Evolutionary conservation across 768 basidiomycete genomes (phyloP).

Genomic region (Rhodotorula babjevae): DNA sequence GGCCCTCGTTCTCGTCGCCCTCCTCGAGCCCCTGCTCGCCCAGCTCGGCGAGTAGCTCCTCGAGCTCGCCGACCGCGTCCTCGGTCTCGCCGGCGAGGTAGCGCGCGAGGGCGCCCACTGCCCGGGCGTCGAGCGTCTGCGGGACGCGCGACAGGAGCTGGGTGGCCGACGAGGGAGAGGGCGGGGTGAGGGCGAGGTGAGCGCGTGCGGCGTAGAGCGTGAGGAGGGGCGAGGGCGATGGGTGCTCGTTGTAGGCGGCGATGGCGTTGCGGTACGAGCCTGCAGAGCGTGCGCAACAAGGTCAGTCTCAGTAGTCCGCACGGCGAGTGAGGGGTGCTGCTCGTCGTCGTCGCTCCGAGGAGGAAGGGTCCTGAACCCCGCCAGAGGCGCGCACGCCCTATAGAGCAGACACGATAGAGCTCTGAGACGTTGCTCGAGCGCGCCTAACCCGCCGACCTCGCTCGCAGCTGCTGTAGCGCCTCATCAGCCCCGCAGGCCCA

Average conservation of each 20-base stretch:
- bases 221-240: constrained; percentile 21
- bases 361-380: neutral
- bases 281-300: neutral
- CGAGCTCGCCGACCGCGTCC: constrained; percentile 26
- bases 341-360: neutral
- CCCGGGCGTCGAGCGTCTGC: constrained; percentile 31
- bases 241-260: constrained; percentile 22
- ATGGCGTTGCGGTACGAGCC: constrained; percentile 38
- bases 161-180: constrained; percentile 3
- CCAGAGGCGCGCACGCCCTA: too few species aligned
- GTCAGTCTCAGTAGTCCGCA: neutral
- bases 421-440: too few species aligned
- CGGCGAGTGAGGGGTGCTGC: neutral
- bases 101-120: constrained; percentile 24
- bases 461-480: too few species aligned
- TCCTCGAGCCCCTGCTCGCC: constrained; percentile 34
- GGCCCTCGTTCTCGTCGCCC: constrained; percentile 13
- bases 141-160: constrained; percentile 22
- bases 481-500: too few species aligned
- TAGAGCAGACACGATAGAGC: too few species aligned
- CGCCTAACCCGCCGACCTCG: too few species aligned
- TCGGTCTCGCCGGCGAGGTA: constrained; percentile 26
- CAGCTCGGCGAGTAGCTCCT: constrained; percentile 31
- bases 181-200: constrained; percentile 39
- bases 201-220: constrained; percentile 38